A percentile compares a stretch with the other conserved stretches of the same genome.
These are phyloP conservation scores for Sambucus nigra DNA, from an alignment of 129 eudicot species.

Conservation along the genomic window DNA sequence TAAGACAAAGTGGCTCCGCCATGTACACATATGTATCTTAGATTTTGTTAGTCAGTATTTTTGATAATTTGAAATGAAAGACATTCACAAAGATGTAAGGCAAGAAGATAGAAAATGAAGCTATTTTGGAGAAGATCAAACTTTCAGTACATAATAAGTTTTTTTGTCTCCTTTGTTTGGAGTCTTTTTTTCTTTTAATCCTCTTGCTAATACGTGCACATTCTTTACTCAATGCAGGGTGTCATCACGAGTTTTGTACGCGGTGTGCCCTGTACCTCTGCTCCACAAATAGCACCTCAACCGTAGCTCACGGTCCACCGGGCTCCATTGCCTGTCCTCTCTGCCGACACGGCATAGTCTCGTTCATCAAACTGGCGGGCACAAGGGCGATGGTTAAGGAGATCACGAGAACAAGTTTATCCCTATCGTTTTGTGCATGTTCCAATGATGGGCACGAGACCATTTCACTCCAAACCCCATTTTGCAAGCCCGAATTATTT, in stretches of 20 bases:
- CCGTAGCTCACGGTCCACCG: conserved; percentile 53
- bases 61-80: too few relatives aligned
- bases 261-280: conserved; percentile 70
- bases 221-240: too few relatives aligned
- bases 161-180: too few relatives aligned
- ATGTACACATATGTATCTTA: too few relatives aligned
- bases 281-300: conserved; percentile 43
- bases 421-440: conserved; percentile 58
- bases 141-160: too few relatives aligned
- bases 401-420: conserved; percentile 33
- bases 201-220: too few relatives aligned
- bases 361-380: conserved; percentile 48
- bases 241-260: conserved; percentile 82
- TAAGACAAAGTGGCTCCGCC: too few relatives aligned
- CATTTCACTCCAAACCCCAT: conserved; percentile 37
- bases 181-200: too few relatives aligned
- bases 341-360: conserved; percentile 70
- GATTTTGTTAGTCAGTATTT: too few relatives aligned
- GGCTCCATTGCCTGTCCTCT: conserved; percentile 92
- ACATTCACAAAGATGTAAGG: too few relatives aligned
- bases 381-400: conserved; percentile 37
- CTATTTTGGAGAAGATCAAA: too few relatives aligned
- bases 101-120: too few relatives aligned
- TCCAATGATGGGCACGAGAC: conserved; percentile 24
- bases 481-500: conserved; percentile 50